These are phyloP conservation scores for Xylariaceae sp. DNA, from an alignment of 2,329 filamentous ascomycete species.

Conservation along the genomic window DNA sequence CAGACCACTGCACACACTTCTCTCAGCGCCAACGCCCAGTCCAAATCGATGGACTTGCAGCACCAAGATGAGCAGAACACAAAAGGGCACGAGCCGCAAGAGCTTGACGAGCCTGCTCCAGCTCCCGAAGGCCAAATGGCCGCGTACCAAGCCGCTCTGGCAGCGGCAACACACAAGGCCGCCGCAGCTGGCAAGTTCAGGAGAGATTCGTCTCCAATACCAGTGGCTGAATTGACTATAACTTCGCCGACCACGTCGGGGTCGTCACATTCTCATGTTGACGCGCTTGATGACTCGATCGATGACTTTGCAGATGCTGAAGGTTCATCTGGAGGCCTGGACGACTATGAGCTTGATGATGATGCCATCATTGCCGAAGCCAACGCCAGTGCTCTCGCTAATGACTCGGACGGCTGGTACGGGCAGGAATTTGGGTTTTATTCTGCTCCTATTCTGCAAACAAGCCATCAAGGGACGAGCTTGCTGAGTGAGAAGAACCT, in stretches of 20 bases:
- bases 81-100: constrained; percentile 6
- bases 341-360: constrained; percentile 66
- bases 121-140: constrained; percentile 30
- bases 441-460: constrained; percentile 45
- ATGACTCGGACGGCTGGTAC: constrained; percentile 90
- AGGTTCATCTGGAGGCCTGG: constrained; percentile 43
- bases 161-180: constrained; percentile 71
- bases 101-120: constrained; percentile 10
- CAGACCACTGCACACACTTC: constrained; percentile 49
- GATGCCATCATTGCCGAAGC: constrained; percentile 91
- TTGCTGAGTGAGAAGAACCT: constrained; percentile 30
- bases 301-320: constrained; percentile 53
- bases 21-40: constrained; percentile 28
- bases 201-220: constrained; percentile 43
- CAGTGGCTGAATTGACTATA: constrained; percentile 26
- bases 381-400: constrained; percentile 86
- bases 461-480: constrained; percentile 11
- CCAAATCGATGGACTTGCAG: constrained; percentile 10
- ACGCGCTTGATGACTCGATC: constrained; percentile 14
- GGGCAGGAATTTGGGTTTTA: constrained; percentile 97
- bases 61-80: constrained; percentile 6
- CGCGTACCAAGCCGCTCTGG: constrained; percentile 77
- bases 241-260: constrained; percentile 28
- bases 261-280: constrained; percentile 16
- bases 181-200: constrained; percentile 69